A percentile compares a stretch with the other conserved stretches of the same genome.
Evolutionary conservation across 2,329 filamentous ascomycete genomes (phyloP).

Genomic region (Plectosphaerella plurivora): DNA sequence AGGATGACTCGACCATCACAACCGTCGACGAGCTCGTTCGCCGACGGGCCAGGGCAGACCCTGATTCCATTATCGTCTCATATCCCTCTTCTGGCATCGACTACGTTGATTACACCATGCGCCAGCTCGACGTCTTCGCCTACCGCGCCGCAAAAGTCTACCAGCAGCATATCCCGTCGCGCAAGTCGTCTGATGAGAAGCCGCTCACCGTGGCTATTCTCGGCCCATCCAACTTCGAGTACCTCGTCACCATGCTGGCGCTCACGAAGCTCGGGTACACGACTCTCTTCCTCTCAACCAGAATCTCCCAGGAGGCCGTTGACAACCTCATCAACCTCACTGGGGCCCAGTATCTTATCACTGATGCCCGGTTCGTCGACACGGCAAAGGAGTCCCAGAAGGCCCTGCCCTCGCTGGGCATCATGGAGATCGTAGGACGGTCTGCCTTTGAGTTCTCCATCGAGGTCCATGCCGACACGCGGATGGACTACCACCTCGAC

Average conservation of each 20-base stretch:
- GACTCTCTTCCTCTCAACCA: conserved; percentile 29
- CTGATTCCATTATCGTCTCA: conserved; percentile 28
- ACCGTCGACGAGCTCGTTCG: conserved; percentile 20
- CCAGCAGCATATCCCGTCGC: conserved; percentile 14
- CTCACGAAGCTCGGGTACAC: conserved; percentile 52
- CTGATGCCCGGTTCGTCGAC: conserved; percentile 17
- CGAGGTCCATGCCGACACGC: conserved; percentile 22
- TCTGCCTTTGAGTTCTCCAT: conserved; percentile 23
- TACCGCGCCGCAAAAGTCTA: conserved; percentile 20
- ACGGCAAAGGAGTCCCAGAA: conserved; percentile 13
- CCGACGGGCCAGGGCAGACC: conserved; percentile 18
- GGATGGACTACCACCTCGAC: conserved; percentile 24
- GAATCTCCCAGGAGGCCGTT: conserved; percentile 25
- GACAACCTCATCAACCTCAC: conserved; percentile 21
- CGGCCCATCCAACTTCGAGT: conserved; percentile 49
- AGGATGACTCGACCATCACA: conserved; percentile 14
- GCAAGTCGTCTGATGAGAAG: conserved; percentile 16
- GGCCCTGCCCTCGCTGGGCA: conserved; percentile 11
- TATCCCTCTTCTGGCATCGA: conserved; percentile 37
- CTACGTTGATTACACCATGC: conserved; percentile 41
- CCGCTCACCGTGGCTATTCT: conserved; percentile 41
- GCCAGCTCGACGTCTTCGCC: conserved; percentile 36
- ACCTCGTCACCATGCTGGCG: conserved; percentile 48
- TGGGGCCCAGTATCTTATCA: conserved; percentile 17
- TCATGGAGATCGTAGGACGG: conserved; percentile 19